Percentiles rank a stretch among this genome's conserved stretches.
These are phyloP conservation scores for Cryptosporidium parvum DNA, from an alignment of 169 alveolate species.

Conservation along the genomic window DNA sequence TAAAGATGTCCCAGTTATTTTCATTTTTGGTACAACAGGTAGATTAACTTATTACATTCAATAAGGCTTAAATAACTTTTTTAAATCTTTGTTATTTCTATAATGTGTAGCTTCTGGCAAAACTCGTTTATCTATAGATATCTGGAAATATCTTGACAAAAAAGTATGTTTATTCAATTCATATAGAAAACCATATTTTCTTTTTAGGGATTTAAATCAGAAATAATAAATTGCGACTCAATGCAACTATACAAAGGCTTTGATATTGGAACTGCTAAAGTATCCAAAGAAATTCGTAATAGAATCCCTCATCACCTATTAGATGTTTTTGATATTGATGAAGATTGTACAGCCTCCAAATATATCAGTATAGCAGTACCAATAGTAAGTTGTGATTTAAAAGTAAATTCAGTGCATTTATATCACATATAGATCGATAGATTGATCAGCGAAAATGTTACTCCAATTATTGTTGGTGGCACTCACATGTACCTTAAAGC, in stretches of 20 bases:
- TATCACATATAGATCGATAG: conserved; percentile 24
- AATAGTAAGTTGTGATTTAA: conserved; percentile 36
- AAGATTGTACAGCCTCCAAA: conserved; percentile 55
- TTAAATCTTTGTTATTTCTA: neutral
- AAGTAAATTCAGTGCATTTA: neutral
- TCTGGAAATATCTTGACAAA: conserved; percentile 46
- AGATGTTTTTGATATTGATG: conserved; percentile 44
- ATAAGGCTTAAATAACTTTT: conserved; percentile 4
- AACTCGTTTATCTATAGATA: conserved; percentile 56
- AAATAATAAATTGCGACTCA: conserved; percentile 65
- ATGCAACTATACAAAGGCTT: conserved; percentile 70
- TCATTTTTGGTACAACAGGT: conserved; percentile 71
- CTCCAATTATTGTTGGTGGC: conserved; percentile 73
- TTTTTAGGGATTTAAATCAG: conserved; percentile 31
- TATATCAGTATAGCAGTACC: conserved; percentile 32
- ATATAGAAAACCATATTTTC: neutral
- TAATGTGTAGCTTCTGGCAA: conserved; percentile 68
- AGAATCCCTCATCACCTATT: conserved; percentile 56
- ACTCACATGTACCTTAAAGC: conserved; percentile 63
- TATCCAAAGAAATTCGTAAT: conserved; percentile 34
- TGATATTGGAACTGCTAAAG: conserved; percentile 73
- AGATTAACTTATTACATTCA: conserved; percentile 6
- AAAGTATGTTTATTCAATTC: conserved; percentile 27
- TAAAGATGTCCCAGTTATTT: conserved; percentile 52
- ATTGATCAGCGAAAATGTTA: neutral